phyloP scores from a whole-genome alignment of 352 stramenopile species.

The Achlya hypogyna region DNA sequence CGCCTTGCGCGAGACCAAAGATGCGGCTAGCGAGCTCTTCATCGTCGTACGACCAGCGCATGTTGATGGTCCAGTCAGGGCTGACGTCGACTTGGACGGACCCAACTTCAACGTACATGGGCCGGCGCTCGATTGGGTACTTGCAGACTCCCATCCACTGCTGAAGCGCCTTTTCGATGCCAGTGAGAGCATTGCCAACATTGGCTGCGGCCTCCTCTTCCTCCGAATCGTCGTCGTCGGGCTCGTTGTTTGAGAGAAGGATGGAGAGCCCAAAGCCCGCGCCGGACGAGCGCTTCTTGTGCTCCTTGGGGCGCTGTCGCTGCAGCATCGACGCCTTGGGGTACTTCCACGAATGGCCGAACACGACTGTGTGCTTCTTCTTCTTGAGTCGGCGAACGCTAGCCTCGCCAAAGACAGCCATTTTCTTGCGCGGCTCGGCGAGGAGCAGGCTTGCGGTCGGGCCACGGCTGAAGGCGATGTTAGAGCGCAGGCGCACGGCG shows the following conservation, averaged over 20 bases:
- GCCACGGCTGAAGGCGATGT: constrained; percentile 8
- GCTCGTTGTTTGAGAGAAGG: constrained; percentile 59
- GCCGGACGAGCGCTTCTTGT: constrained; percentile 50
- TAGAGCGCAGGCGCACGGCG: constrained; percentile 5
- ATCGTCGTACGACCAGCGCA: constrained; percentile 81
- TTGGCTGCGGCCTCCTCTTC: constrained; percentile 63
- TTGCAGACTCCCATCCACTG: constrained; percentile 59
- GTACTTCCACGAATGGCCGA: constrained; percentile 79
- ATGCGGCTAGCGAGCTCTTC: constrained; percentile 74
- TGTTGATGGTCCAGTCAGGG: constrained; percentile 66
- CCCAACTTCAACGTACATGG: constrained; percentile 65
- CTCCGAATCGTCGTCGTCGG: constrained; percentile 58
- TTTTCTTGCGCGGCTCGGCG: constrained; percentile 65
- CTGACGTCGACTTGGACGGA: constrained; percentile 58
- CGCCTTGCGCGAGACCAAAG: constrained; percentile 73
- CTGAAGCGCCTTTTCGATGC: constrained; percentile 34
- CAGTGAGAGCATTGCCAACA: constrained; percentile 37
- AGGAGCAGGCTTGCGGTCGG: constrained; percentile 70
- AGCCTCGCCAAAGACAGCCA: constrained; percentile 57
- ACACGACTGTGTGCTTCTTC: constrained; percentile 72
- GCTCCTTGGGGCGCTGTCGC: constrained; percentile 22
- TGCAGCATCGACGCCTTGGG: constrained; percentile 46
- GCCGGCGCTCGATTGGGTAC: constrained; percentile 23
- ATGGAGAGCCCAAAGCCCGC: constrained; percentile 69
- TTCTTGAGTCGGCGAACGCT: constrained; percentile 73